Evolutionary conservation across 1,139 yeast genomes (phyloP), one percentile per base, ranked within the genome.

Genomic region (Maudiozyma humilis): DNA sequence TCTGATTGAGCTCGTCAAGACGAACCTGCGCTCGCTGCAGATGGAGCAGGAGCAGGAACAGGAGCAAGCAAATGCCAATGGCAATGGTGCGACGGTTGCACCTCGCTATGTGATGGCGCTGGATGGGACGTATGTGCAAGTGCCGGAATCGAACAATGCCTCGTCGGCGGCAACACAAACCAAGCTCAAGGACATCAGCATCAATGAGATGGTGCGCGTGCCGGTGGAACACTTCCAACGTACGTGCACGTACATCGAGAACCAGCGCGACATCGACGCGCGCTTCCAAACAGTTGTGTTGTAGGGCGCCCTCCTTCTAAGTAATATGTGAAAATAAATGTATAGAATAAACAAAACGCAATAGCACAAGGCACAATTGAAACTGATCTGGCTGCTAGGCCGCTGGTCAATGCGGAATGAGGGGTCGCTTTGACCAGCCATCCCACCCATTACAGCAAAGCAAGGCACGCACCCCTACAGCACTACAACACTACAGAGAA

Each of bases 1-100:
- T 6, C 69, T 91, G 50, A 82, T 91, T 48, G 95, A 87, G 53
- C 71, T 91, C 54, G 85, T 89, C 46, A 78, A 77, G 54, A 81
- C 87, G 25, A 89, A 86, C 57, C 67, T 89, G 47, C 79, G 77
- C 35, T 76, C 79, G 40, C 64, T 81, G 51, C 68, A 67, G 35
- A 55, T 60, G 44, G 67, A 63, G 33, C 67, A 62, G 18, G 43
- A 41, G 31, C 43, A 38, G 23, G 32, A 39, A 33, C 32, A 47
- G 15, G 33, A 35, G 3, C 48, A 50, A 15, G 20, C 49, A 19
- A 27, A 37, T 15, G 20, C 45, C 4, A 13, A 23, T 4, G 18
- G 42, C 13, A 16, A 8, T n/a, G 41, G 38, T 19, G 38, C 30
- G 31, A 45, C 40, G 32, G 41, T 43, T 27, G 31, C 6, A 16